These are phyloP conservation scores for Globisporangium emineosum DNA, from an alignment of 352 stramenopile species.

Conservation along the genomic window DNA sequence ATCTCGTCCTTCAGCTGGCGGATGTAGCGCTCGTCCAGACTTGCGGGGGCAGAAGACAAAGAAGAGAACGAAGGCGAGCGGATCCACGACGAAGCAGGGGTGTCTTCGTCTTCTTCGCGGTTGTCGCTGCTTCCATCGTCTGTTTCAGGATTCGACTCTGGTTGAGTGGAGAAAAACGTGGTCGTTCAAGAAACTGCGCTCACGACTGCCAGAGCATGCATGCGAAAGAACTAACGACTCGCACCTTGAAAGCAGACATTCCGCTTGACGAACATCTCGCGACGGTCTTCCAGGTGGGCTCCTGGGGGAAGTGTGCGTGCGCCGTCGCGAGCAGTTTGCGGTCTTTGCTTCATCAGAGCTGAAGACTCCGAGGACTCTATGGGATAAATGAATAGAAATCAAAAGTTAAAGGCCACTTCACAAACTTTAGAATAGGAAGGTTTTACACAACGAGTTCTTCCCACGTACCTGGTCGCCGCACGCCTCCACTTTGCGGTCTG, in stretches of 20 bases:
- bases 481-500: slow-evolving; percentile 52
- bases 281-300: too few species aligned
- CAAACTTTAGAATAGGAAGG: background rate
- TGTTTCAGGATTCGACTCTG: slow-evolving; percentile 10
- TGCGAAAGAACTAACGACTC: background rate
- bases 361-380: slow-evolving; percentile 4
- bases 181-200: too few species aligned
- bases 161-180: background rate
- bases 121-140: slow-evolving; percentile 1
- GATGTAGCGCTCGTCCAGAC: slow-evolving; percentile 44
- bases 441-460: background rate
- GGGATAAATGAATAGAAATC: background rate
- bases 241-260: slow-evolving; percentile 19
- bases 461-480: slow-evolving; percentile 36
- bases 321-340: slow-evolving; percentile 48
- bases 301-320: slow-evolving; percentile 17
- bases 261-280: slow-evolving; percentile 15
- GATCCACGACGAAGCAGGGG: background rate
- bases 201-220: too few species aligned
- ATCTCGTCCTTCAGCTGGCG: slow-evolving; percentile 61
- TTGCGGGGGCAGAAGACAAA: background rate
- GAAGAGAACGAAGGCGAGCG: background rate
- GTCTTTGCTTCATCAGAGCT: slow-evolving; percentile 32
- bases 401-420: background rate
- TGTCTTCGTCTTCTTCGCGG: background rate